phyloP scores from a whole-genome alignment of 768 basidiomycete species.

The Macrolepiota fuliginosa region DNA sequence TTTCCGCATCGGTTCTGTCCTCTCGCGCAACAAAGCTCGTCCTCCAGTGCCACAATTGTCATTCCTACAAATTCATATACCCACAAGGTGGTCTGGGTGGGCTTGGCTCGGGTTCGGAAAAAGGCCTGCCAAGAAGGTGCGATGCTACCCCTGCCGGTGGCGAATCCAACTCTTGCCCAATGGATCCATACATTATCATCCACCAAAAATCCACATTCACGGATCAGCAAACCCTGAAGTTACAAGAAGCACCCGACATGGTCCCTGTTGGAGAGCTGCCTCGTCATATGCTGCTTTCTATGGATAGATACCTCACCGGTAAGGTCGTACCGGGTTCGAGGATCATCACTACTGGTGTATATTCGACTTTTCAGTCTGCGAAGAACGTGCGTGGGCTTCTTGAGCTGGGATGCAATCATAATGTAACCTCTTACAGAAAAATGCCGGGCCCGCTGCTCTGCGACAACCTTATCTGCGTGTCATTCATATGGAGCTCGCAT shows the following conservation, averaged over 20 bases:
- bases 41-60: constrained; percentile 90
- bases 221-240: constrained; percentile 94
- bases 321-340: constrained; percentile 96
- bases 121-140: constrained; percentile 84
- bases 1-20: constrained; percentile 91
- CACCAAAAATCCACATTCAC: constrained; percentile 94
- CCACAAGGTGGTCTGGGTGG: constrained; percentile 81
- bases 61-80: constrained; percentile 73
- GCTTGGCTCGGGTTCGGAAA: constrained; percentile 81
- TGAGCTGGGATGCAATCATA: neutral
- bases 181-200: constrained; percentile 94
- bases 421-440: constrained; percentile 49
- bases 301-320: constrained; percentile 88
- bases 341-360: constrained; percentile 93
- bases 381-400: constrained; percentile 60
- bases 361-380: constrained; percentile 90
- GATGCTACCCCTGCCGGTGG: constrained; percentile 77
- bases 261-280: constrained; percentile 98
- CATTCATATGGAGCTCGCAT: constrained; percentile 87
- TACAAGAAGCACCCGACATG: constrained; percentile 99
- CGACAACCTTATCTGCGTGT: constrained; percentile 94
- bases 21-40: constrained; percentile 91
- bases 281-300: constrained; percentile 89
- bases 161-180: constrained; percentile 91
- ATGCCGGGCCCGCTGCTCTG: constrained; percentile 81